Evolutionary conservation across 2,329 filamentous ascomycete species (phyloP).

Genomic region (Botrytis medusae): DNA sequence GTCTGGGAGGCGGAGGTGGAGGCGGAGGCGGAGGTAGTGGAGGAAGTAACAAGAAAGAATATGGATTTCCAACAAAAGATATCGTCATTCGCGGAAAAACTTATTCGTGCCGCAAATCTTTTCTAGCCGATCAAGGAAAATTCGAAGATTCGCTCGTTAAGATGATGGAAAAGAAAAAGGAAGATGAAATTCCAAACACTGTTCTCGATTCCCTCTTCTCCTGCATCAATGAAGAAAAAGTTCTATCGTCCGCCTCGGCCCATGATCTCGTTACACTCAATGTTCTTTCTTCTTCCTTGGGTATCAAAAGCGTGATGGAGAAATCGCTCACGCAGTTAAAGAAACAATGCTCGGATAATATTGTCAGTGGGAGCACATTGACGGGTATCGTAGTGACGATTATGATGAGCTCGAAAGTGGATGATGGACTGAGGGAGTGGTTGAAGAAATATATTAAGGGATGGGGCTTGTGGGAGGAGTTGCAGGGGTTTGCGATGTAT

Average conservation of each 20-base stretch:
- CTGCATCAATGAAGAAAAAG: slow-evolving; percentile 34
- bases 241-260: slow-evolving; percentile 23
- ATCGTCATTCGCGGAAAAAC: slow-evolving; percentile 33
- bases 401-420: slow-evolving; percentile 30
- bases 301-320: slow-evolving; percentile 30
- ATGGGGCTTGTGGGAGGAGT: slow-evolving; percentile 1
- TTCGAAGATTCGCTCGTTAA: slow-evolving; percentile 34
- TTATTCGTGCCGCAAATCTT: slow-evolving; percentile 32
- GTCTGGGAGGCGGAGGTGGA: not conserved
- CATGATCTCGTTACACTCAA: slow-evolving; percentile 35
- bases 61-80: slow-evolving; percentile 33
- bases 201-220: slow-evolving; percentile 33
- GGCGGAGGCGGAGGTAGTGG: not conserved
- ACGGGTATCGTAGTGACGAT: slow-evolving; percentile 27
- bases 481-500: not conserved
- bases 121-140: slow-evolving; percentile 31
- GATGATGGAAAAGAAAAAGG: slow-evolving; percentile 34
- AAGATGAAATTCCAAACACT: slow-evolving; percentile 30
- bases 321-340: slow-evolving; percentile 27
- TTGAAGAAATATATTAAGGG: slow-evolving; percentile 26
- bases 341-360: slow-evolving; percentile 19
- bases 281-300: slow-evolving; percentile 30
- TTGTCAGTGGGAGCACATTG: slow-evolving; percentile 15
- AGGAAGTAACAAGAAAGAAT: slow-evolving; percentile 18
- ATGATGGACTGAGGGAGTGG: slow-evolving; percentile 32